Conservation (phyloP, 176 grass and related monocot species). For the Juncus effusus region DNA sequence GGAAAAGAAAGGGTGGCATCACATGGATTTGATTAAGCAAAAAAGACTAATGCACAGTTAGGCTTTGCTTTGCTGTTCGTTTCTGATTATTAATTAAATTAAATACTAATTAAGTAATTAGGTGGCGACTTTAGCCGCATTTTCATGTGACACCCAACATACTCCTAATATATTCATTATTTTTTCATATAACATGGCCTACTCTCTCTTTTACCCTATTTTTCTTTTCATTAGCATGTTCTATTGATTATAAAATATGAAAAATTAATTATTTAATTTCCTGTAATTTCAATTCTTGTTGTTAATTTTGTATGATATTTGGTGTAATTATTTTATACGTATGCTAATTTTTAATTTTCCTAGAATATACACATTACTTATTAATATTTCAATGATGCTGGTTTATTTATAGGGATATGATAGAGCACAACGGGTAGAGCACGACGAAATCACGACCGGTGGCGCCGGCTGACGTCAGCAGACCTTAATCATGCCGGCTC, state of each 20-base stretch:
- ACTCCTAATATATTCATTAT: conserved; percentile 17
- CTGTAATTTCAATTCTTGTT: no score
- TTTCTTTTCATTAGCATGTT: conserved; percentile 19
- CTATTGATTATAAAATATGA: conserved; percentile 7
- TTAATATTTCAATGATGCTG: no score
- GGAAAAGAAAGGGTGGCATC: conserved; percentile 30
- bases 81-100: neutral
- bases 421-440: no score
- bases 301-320: no score
- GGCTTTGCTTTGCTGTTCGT: conserved; percentile 20
- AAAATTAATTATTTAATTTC: no score
- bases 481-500: no score
- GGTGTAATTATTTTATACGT: no score
- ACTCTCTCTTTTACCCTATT: conserved; percentile 26
- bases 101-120: conserved; percentile 27
- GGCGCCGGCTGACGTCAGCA: no score
- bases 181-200: conserved; percentile 27
- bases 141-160: conserved; percentile 26
- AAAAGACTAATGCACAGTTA: conserved; percentile 22
- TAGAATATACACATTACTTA: no score
- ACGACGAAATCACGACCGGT: no score
- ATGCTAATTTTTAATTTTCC: no score
- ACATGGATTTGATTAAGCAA: conserved; percentile 26
- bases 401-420: no score
- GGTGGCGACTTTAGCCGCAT: conserved; percentile 25